A percentile compares a stretch with the other conserved stretches of the same genome.
These are phyloP conservation scores for Monosporascus sp. DNA, from an alignment of 2,329 filamentous ascomycete species.

Conservation along the genomic window DNA sequence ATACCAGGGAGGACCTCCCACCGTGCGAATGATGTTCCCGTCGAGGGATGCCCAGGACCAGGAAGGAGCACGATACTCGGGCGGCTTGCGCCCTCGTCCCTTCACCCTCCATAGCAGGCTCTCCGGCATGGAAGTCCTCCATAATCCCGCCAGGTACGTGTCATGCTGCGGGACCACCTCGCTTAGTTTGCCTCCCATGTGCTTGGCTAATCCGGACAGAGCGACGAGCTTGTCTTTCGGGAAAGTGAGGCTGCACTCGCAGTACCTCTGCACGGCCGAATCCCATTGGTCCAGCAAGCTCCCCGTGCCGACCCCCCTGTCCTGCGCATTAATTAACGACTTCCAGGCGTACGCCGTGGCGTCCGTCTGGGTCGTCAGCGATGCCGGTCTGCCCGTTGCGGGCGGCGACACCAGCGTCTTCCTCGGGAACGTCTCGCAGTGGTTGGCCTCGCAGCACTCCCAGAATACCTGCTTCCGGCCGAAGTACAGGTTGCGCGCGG, in stretches of 20 bases:
- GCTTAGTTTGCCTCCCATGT: conserved; percentile 4
- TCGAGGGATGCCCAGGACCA: conserved; percentile 18
- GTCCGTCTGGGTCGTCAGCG: neutral
- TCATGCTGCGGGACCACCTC: neutral
- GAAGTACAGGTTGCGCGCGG: conserved; percentile 16
- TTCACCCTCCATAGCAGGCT: conserved; percentile 8
- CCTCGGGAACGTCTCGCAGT: conserved; percentile 9
- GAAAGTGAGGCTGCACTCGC: conserved; percentile 5
- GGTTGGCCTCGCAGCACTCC: conserved; percentile 11
- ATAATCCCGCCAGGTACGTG: conserved; percentile 11
- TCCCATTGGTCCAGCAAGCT: neutral
- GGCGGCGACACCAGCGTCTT: neutral
- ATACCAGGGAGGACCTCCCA: neutral
- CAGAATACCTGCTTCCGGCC: conserved; percentile 14
- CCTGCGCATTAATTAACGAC: conserved; percentile 1
- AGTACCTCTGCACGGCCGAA: conserved; percentile 4
- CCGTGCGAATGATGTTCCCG: conserved; percentile 5
- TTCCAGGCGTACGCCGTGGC: conserved; percentile 2
- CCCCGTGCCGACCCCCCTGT: neutral
- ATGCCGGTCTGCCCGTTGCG: neutral
- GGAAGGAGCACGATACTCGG: conserved; percentile 13
- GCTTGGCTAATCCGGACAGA: conserved; percentile 12
- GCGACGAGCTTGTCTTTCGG: conserved; percentile 15
- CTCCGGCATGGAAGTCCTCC: conserved; percentile 7
- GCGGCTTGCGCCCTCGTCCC: neutral